These are phyloP conservation scores for Wolfiporia cocos DNA, from an alignment of 1,284 basidiomycete species.

Conservation along the genomic window DNA sequence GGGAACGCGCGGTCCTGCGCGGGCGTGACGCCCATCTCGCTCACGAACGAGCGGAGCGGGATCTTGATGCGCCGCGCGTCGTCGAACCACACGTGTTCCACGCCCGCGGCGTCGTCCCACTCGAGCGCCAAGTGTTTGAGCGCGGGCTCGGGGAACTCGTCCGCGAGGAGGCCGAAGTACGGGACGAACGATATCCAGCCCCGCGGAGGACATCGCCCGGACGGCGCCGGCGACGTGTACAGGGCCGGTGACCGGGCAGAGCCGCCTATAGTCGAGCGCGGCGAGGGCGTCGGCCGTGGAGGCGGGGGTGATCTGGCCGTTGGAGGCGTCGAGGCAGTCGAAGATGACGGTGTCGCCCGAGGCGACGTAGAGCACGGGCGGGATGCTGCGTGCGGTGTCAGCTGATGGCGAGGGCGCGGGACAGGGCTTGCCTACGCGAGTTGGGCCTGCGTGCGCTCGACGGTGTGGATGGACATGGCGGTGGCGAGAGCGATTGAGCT, in stretches of 20 bases:
- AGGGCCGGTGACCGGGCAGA: conserved; percentile 56
- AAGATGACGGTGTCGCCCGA: conserved; percentile 51
- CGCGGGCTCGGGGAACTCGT: conserved; percentile 44
- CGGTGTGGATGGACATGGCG: conserved; percentile 45
- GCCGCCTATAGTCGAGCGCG: conserved; percentile 37
- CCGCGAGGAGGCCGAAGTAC: conserved; percentile 50
- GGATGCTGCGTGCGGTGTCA: conserved; percentile 32
- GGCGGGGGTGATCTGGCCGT: conserved; percentile 46
- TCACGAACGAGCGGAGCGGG: conserved; percentile 48
- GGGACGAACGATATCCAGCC: conserved; percentile 56
- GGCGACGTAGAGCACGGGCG: conserved; percentile 38
- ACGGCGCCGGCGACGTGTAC: conserved; percentile 42
- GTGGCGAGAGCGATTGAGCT: no score
- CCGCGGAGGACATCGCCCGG: conserved; percentile 57
- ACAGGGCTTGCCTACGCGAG: conserved; percentile 42
- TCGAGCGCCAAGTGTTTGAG: conserved; percentile 49
- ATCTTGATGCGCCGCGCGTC: conserved; percentile 38
- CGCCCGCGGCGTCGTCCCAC: neutral
- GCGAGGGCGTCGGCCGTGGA: conserved; percentile 33
- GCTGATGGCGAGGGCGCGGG: neutral
- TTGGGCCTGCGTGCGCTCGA: conserved; percentile 43
- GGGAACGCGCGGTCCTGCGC: conserved; percentile 44
- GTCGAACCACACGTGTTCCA: conserved; percentile 45
- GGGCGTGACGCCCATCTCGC: conserved; percentile 59
- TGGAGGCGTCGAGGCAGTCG: conserved; percentile 57